phyloP scores from a whole-genome alignment of 2,329 filamentous ascomycete genomes.

The Botryosphaeria agaves region DNA sequence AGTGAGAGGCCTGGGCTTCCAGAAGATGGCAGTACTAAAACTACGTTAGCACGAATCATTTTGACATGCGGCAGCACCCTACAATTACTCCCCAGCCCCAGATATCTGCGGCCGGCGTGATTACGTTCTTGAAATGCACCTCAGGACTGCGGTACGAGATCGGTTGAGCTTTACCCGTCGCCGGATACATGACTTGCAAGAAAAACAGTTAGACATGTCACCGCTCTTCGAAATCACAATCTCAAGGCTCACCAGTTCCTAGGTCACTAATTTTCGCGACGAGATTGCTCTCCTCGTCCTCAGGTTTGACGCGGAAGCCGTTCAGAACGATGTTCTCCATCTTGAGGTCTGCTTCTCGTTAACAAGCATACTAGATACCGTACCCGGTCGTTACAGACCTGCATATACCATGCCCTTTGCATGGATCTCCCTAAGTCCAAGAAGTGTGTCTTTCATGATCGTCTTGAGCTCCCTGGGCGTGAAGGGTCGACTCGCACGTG shows the following conservation, averaged over 20 bases:
- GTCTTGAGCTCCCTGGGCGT: constrained; percentile 9
- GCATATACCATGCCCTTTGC: constrained; percentile 11
- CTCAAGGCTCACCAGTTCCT: constrained; percentile 4
- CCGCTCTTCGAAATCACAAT: not conserved
- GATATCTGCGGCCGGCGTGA: constrained; percentile 10
- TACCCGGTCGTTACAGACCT: no score
- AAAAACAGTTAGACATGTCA: not conserved
- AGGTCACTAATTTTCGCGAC: constrained; percentile 11
- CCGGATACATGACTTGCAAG: constrained; percentile 8
- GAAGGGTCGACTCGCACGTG: constrained; percentile 10
- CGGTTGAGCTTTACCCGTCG: constrained; percentile 10
- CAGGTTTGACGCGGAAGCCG: constrained; percentile 7
- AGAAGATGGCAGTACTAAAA: constrained; percentile 10
- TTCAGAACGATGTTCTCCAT: constrained; percentile 13
- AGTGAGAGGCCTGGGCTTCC: constrained; percentile 11
- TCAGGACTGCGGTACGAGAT: constrained; percentile 12
- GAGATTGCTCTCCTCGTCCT: constrained; percentile 5
- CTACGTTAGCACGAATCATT: not conserved
- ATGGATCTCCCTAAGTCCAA: constrained; percentile 10
- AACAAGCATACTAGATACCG: no score
- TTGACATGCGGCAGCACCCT: not conserved
- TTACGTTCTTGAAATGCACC: constrained; percentile 11
- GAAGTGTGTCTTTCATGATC: constrained; percentile 8
- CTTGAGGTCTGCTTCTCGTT: constrained; percentile 11
- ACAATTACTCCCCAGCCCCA: constrained; percentile 11